Percentiles rank a stretch among this genome's conserved stretches.
These are phyloP conservation scores for Kewa caespitosa DNA, from an alignment of 179 eudicot species.

Conservation along the genomic window DNA sequence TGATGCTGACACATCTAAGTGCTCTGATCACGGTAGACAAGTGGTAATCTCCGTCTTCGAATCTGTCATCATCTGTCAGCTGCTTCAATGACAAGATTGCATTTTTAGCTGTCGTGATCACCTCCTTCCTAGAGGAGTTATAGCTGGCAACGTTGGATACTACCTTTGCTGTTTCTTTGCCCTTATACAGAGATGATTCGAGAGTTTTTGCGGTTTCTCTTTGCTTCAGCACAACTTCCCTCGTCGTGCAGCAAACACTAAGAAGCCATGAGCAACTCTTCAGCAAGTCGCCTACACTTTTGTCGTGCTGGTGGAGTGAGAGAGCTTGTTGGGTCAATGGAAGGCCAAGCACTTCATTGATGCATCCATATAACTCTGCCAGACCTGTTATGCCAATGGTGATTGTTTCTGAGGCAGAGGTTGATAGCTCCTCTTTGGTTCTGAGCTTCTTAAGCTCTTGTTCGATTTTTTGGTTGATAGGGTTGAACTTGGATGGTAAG, in stretches of 20 bases:
- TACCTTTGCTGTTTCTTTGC: too few relatives aligned
- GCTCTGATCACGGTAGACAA: slow-evolving; percentile 24
- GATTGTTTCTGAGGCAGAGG: slow-evolving; percentile 31
- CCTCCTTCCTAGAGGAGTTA: slow-evolving; percentile 9
- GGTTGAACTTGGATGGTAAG: slow-evolving; percentile 20
- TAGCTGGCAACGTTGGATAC: background rate
- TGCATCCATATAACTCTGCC: slow-evolving; percentile 31
- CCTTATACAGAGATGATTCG: background rate
- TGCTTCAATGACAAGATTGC: background rate
- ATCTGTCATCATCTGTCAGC: background rate
- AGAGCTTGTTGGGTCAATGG: slow-evolving; percentile 41
- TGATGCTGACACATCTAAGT: slow-evolving; percentile 26
- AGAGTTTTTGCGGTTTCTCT: background rate
- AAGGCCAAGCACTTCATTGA: slow-evolving; percentile 43
- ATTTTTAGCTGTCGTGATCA: background rate
- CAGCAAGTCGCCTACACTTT: slow-evolving; percentile 29
- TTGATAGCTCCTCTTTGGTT: slow-evolving; percentile 24
- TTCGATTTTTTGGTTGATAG: slow-evolving; percentile 19
- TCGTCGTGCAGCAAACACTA: slow-evolving; percentile 11
- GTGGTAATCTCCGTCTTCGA: background rate
- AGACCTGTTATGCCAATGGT: slow-evolving; percentile 34
- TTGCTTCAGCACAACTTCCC: background rate
- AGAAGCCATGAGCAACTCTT: slow-evolving; percentile 29
- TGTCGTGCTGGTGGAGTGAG: slow-evolving; percentile 24
- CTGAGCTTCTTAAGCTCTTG: slow-evolving; percentile 16